These are phyloP conservation scores for Backusella luteola DNA, from an alignment of 192 early-diverging fungal species.

Conservation along the genomic window DNA sequence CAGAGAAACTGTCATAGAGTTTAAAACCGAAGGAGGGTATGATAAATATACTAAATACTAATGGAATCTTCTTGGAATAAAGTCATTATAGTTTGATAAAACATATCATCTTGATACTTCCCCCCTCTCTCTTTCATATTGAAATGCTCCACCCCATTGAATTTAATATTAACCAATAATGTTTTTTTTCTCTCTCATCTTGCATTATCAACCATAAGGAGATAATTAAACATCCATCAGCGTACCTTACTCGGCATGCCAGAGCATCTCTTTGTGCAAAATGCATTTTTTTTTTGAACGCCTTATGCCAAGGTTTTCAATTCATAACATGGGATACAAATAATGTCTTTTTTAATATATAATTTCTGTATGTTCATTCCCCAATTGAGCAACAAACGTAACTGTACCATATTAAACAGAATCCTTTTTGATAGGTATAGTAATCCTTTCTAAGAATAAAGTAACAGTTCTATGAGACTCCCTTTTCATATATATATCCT, in stretches of 20 bases:
- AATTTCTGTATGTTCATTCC: neutral
- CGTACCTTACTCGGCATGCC: neutral
- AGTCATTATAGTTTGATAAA: neutral
- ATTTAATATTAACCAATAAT: neutral
- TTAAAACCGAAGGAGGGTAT: neutral
- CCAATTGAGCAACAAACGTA: neutral
- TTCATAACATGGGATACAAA: neutral
- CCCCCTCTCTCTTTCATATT: too few species aligned
- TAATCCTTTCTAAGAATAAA: neutral
- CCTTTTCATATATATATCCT: neutral
- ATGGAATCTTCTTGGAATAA: neutral
- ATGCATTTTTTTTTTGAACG: neutral
- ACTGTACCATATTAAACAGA: neutral
- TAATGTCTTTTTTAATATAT: neutral
- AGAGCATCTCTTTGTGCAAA: neutral
- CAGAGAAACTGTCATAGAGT: neutral
- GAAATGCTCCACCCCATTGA: neutral
- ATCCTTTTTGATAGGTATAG: neutral
- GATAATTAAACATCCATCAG: neutral
- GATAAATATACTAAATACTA: too few species aligned
- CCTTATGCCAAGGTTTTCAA: neutral
- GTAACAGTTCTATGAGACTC: neutral
- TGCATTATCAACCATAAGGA: conserved; percentile 1
- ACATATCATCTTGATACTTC: too few species aligned
- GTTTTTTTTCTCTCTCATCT: neutral